phyloP scores from a whole-genome alignment of 2,329 filamentous ascomycete species.

The Dactylellina cionopaga region DNA sequence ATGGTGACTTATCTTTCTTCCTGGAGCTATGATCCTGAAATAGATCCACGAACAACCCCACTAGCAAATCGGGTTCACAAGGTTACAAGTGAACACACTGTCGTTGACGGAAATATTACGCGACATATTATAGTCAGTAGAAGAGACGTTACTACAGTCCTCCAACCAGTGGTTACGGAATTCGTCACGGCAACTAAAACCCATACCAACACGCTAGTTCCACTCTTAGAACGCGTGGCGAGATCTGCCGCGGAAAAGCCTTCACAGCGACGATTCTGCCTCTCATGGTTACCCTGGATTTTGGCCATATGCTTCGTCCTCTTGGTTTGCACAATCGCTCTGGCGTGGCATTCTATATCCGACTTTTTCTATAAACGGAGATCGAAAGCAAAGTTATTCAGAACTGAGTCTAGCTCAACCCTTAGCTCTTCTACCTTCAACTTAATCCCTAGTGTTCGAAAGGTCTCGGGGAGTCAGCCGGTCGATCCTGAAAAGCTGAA shows the following conservation, averaged over 20 bases:
- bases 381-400: background rate
- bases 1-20: background rate
- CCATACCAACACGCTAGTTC: conserved; percentile 25
- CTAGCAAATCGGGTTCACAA: too few species aligned
- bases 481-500: conserved; percentile 7
- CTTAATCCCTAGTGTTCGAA: conserved; percentile 5
- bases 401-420: background rate
- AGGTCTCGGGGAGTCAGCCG: conserved; percentile 21
- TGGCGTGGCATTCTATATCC: conserved; percentile 2
- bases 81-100: too few species aligned
- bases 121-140: background rate
- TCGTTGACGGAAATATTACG: too few species aligned
- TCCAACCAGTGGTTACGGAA: conserved; percentile 15
- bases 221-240: conserved; percentile 3
- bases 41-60: background rate
- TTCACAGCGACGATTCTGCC: background rate
- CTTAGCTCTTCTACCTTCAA: conserved; percentile 3
- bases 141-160: background rate
- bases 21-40: conserved; percentile 1
- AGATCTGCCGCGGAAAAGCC: background rate
- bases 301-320: background rate
- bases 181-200: conserved; percentile 16
- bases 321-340: conserved; percentile 9
- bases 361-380: background rate
- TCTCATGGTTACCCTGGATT: conserved; percentile 15